Conservation (phyloP, 2,329 filamentous ascomycete genomes). For the Neophaeococcomyces mojaviensis region DNA sequence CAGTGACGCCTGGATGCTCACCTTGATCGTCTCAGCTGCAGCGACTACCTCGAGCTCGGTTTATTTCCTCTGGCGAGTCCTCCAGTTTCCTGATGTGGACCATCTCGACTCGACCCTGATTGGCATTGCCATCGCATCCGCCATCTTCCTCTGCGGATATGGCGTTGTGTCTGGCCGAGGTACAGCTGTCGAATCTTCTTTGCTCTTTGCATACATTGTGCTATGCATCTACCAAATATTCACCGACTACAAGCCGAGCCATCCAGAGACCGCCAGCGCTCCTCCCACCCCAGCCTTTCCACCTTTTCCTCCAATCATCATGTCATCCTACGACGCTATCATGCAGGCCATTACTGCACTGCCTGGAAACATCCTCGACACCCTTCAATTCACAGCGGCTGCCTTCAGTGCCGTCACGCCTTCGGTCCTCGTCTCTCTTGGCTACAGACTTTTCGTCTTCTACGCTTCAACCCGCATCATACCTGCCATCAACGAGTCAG, state of each 20-base stretch:
- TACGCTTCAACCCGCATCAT: constrained; percentile 95
- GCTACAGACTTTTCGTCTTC: constrained; percentile 89
- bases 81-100: constrained; percentile 85
- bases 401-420: constrained; percentile 94
- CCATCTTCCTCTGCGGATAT: constrained; percentile 85
- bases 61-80: constrained; percentile 94
- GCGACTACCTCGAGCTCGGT: constrained; percentile 88
- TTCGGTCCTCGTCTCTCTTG: constrained; percentile 88
- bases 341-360: constrained; percentile 74
- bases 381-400: constrained; percentile 77
- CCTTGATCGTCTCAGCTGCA: constrained; percentile 76
- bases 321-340: constrained; percentile 93
- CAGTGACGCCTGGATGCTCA: constrained; percentile 95
- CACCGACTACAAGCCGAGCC: constrained; percentile 86
- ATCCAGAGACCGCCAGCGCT: constrained; percentile 44
- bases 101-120: constrained; percentile 90
- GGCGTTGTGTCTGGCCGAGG: constrained; percentile 90
- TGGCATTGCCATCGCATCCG: constrained; percentile 84
- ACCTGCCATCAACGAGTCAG: constrained; percentile 80
- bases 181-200: constrained; percentile 88
- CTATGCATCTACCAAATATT: constrained; percentile 99
- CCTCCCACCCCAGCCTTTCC: constrained; percentile 68
- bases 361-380: constrained; percentile 75
- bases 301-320: constrained; percentile 92
- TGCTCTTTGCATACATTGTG: constrained; percentile 96